These are phyloP conservation scores for Cordyceps cicadae DNA, from an alignment of 2,329 filamentous ascomycete species.

Conservation along the genomic window DNA sequence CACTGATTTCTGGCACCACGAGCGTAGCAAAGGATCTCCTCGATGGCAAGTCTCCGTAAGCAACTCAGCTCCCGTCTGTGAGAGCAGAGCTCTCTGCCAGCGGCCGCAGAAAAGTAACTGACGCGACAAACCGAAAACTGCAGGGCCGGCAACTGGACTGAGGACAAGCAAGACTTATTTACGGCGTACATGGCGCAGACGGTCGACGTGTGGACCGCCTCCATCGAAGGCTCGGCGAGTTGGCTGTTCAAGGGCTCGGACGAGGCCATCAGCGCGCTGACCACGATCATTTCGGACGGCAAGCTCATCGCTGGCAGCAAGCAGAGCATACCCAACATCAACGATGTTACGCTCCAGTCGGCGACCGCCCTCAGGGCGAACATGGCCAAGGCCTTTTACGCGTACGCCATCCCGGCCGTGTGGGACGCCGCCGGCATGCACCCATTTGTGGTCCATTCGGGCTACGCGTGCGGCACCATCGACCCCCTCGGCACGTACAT, in stretches of 20 bases:
- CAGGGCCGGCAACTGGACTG: background rate
- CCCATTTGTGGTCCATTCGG: background rate
- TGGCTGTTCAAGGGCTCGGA: background rate
- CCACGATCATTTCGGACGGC: background rate
- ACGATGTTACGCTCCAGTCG: background rate
- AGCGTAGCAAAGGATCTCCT: background rate
- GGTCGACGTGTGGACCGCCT: background rate
- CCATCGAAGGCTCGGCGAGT: background rate
- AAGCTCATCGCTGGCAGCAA: background rate
- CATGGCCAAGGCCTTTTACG: background rate
- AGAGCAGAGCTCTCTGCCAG: background rate
- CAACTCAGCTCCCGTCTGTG: background rate
- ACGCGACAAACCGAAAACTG: background rate
- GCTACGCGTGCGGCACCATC: background rate
- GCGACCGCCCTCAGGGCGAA: slow-evolving; percentile 14
- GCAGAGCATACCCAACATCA: background rate
- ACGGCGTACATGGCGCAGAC: background rate
- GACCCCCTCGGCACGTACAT: background rate
- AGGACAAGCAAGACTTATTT: background rate
- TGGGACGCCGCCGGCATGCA: background rate
- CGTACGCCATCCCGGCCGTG: background rate
- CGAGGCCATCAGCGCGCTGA: background rate
- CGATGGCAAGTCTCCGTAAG: background rate
- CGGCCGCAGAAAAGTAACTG: background rate
- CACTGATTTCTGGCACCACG: background rate